These are phyloP conservation scores for Colletotrichum aenigma DNA, from an alignment of 2,329 filamentous ascomycete species.

Conservation along the genomic window DNA sequence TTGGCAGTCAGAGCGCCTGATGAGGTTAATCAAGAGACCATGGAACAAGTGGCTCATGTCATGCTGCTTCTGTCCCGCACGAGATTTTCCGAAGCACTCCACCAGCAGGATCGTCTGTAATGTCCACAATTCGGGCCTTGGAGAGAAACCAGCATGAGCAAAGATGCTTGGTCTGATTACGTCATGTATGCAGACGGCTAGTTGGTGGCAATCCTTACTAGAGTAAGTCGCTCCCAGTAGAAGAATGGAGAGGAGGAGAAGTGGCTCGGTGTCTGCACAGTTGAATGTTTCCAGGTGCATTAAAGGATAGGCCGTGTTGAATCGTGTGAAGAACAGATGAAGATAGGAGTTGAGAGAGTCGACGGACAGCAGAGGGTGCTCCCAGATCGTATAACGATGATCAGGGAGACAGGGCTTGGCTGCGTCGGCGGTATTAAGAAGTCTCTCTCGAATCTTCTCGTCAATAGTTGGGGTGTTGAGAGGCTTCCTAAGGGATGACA, in stretches of 20 bases:
- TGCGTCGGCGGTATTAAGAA: constrained; percentile 56
- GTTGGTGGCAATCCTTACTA: constrained; percentile 60
- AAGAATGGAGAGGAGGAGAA: constrained; percentile 59
- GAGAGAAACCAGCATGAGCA: constrained; percentile 58
- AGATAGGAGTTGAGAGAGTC: constrained; percentile 58
- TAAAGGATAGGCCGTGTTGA: constrained; percentile 65
- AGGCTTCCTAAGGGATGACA: constrained; percentile 25
- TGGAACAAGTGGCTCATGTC: constrained; percentile 65
- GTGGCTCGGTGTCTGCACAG: constrained; percentile 49
- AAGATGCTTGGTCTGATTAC: constrained; percentile 64
- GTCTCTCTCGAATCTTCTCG: constrained; percentile 40
- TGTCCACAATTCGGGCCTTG: constrained; percentile 65
- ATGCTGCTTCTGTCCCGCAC: constrained; percentile 66
- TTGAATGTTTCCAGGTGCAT: constrained; percentile 64
- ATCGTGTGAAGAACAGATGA: constrained; percentile 64
- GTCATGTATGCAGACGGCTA: constrained; percentile 67
- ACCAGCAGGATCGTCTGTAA: constrained; percentile 66
- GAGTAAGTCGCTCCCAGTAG: constrained; percentile 67
- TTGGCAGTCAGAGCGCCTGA: constrained; percentile 39
- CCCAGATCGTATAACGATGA: constrained; percentile 46
- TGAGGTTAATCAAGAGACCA: constrained; percentile 40
- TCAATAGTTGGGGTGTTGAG: constrained; percentile 36
- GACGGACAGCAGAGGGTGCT: constrained; percentile 56
- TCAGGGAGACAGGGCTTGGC: constrained; percentile 53
- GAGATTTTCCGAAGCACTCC: constrained; percentile 68